Percentiles rank a stretch among this genome's conserved stretches.
phyloP scores from a whole-genome alignment of 163 green algal genomes.

The Chlamydomonas reinhardtii region DNA sequence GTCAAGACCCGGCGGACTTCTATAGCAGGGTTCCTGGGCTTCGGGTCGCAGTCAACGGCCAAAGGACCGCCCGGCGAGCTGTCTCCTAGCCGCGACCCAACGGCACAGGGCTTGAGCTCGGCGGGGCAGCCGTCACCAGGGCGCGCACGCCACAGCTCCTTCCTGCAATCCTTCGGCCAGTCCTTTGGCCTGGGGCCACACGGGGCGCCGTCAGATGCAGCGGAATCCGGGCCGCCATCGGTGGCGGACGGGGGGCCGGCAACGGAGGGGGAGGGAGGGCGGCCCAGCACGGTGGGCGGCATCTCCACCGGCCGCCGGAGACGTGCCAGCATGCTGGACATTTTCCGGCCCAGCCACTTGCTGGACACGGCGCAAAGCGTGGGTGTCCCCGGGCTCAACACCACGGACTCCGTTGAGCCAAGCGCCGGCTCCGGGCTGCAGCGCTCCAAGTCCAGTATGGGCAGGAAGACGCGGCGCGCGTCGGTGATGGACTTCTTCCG shows the following conservation, averaged over 20 bases:
- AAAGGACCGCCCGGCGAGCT: background rate
- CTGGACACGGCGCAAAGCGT: background rate
- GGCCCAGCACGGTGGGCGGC: background rate
- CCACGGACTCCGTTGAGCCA: too few relatives aligned
- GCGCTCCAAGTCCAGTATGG: background rate
- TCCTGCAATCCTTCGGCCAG: constrained; percentile 1
- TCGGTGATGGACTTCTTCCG: constrained; percentile 52
- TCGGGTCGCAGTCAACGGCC: background rate
- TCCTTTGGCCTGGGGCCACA: too few relatives aligned
- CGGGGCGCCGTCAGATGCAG: background rate
- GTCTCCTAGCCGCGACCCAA: constrained; percentile 1
- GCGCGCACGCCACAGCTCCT: constrained; percentile 5
- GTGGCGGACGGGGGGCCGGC: too few relatives aligned
- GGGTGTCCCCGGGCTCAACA: too few relatives aligned
- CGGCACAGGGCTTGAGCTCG: constrained; percentile 14
- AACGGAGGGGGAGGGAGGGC: too few relatives aligned
- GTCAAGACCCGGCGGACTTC: constrained; percentile 1
- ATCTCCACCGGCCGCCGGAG: background rate
- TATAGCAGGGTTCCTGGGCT: constrained; percentile 21
- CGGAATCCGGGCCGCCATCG: background rate
- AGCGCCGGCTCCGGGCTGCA: background rate
- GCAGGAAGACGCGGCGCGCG: constrained; percentile 17
- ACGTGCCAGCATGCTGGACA: constrained; percentile 12
- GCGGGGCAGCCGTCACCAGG: background rate
- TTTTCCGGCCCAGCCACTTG: background rate